Evolutionary conservation across 2,329 filamentous ascomycete genomes (phyloP), one percentile per base, ranked within the genome.

Genomic region (Exserohilum rostratum): DNA sequence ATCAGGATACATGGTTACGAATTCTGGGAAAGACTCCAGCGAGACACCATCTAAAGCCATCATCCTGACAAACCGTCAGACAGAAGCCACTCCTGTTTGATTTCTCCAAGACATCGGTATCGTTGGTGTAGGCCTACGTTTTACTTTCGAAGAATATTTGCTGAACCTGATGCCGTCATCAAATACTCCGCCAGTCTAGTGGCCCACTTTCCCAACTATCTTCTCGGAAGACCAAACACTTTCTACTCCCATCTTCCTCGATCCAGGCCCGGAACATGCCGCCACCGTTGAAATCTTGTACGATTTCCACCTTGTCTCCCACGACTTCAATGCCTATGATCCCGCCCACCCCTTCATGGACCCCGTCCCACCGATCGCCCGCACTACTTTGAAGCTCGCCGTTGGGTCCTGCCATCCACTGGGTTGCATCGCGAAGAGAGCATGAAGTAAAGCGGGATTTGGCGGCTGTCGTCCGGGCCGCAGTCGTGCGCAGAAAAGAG

Each of bases 251-350:
- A 1, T 83, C 69, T 3, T 87, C 82, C 58, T 90, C 84, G 17
- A 90, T 78, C 83, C 89, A 93, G 0, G 90, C 91, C 17, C 91
- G 83, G 69, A 92, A 95, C 90, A 96, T 93, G 0, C 92, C 92
- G 4, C 87, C 89, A 64, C 90, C 95, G 70, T 96, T 96, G 71
- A 88, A 92, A 65, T 93, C 90, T 71, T 87, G 89, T 13, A 93
- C 77, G 5, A 96, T 81, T 46, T 83, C 79, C 0, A 79, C 77
- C n/a, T 77, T 65, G 10, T 82, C 77, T 1, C 84, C 74, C 0
- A 79, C 79, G 18, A 84, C 73, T 67, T 92, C 89, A 40, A 93
- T 89, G 0, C 90, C 92, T 65, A 96, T 96, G 44, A 96, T 89
- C 0, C 92, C 92, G 0, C 91, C 92, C 68, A 90, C 85, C 0